Evolutionary conservation across 176 grass and related monocot species (phyloP), one percentile per base, ranked within the genome.

Genomic region (Metroxylon sagu): DNA sequence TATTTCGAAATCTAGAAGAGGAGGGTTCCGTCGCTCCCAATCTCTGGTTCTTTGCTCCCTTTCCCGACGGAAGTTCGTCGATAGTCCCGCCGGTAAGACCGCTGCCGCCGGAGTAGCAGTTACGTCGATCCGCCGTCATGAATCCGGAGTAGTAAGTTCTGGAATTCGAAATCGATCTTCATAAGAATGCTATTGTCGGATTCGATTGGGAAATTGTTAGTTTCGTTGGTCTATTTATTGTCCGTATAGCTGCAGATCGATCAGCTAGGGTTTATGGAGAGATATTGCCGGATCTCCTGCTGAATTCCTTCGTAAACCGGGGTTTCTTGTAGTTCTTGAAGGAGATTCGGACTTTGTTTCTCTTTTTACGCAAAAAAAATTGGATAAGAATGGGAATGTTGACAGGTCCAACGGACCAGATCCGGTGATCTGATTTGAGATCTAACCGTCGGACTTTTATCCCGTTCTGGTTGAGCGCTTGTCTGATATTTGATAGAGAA

Each of bases 71-170:
- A 56, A 56, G 19, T 18, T 19, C n/a, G 18, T 56, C 8, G 10
- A 4, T 35, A 18, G 17, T 48, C 10, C 53, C 12, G 6, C 6
- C 25, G 16, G 56, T 8, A 71, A 50, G 48, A 29, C 5, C 18
- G 14, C 17, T 7, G 56, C 23, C 25, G 25, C 39, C 56, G 68
- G 35, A 15, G 55, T 29, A 19, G 21, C 25, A 10, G 16, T 3
- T 71, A 19, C 19, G 19, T 43, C 35, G 35, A 43, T 29, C 26
- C 19, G 14, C 56, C 25, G 48, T 48, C 48, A 71, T 71, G 68
- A 71, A 60, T 71, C 68, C 68, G 56, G 68, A 71, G 26, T 71
- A 71, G 68, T 71, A 52, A 71, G 68, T 59, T n/a, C 5, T 12
- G 1, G 16, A 25, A 18, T n/a, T 14, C 10, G 35, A 12, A 43